Conservation (phyloP, 139 green algal genomes). For the Volvox reticuliferus region DNA sequence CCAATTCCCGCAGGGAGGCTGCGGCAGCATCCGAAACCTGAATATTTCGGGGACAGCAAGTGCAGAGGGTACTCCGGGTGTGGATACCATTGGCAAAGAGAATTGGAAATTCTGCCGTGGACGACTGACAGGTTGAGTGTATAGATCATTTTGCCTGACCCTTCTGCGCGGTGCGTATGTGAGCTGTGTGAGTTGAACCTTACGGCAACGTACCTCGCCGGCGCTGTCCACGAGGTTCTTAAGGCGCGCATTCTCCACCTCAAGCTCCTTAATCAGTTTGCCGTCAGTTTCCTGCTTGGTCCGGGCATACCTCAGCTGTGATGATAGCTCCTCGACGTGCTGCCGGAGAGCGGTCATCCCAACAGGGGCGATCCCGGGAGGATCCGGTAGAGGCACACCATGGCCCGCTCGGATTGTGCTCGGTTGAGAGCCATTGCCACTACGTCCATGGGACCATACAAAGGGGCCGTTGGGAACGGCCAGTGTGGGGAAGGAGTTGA, state of each 20-base stretch:
- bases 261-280: not conserved
- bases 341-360: slow-evolving; percentile 6
- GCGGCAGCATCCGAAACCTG: slow-evolving; percentile 35
- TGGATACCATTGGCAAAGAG: too few relatives aligned
- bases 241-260: slow-evolving; percentile 6
- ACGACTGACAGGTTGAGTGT: too few relatives aligned
- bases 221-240: slow-evolving; percentile 22
- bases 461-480: too few relatives aligned
- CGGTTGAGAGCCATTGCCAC: not conserved
- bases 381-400: not conserved
- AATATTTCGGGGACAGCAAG: not conserved
- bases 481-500: too few relatives aligned
- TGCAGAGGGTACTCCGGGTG: not conserved
- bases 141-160: not conserved
- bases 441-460: not conserved
- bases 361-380: not conserved
- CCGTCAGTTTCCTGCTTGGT: slow-evolving; percentile 40
- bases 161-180: too few relatives aligned
- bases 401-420: not conserved
- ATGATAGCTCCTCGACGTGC: slow-evolving; percentile 22
- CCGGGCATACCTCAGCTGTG: not conserved
- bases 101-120: too few relatives aligned
- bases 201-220: slow-evolving; percentile 11
- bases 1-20: slow-evolving; percentile 6
- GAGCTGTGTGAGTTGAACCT: not conserved